Conservation (phyloP, 2,329 filamentous ascomycete genomes). For the Cordyceps tenuipes region DNA sequence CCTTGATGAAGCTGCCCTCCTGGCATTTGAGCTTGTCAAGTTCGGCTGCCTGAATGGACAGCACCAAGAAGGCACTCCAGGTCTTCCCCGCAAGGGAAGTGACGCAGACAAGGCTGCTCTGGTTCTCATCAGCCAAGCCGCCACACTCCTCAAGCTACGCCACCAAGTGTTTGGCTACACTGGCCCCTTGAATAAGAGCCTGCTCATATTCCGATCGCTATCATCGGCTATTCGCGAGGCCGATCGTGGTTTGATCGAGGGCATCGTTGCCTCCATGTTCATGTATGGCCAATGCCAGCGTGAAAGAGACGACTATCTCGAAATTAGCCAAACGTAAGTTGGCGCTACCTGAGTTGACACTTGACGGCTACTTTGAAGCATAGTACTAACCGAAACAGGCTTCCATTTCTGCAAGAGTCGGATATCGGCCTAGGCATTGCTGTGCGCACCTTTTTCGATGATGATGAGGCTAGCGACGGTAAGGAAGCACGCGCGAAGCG, state of each 20-base stretch:
- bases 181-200: slow-evolving; percentile 81
- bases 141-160: slow-evolving; percentile 71
- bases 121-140: slow-evolving; percentile 77
- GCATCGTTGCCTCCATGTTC: slow-evolving; percentile 71
- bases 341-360: neutral
- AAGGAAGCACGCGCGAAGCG: slow-evolving; percentile 36
- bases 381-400: slow-evolving; percentile 27
- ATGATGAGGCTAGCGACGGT: slow-evolving; percentile 53
- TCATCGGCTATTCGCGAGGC: slow-evolving; percentile 70
- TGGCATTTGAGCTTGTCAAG: slow-evolving; percentile 78
- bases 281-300: slow-evolving; percentile 71
- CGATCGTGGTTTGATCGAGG: slow-evolving; percentile 77
- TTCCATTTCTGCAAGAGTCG: slow-evolving; percentile 62
- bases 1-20: slow-evolving; percentile 68
- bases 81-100: slow-evolving; percentile 45
- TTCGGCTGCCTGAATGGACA: slow-evolving; percentile 69
- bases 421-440: slow-evolving; percentile 72
- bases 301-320: slow-evolving; percentile 55
- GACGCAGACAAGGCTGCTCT: slow-evolving; percentile 72
- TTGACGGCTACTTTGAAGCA: slow-evolving; percentile 11
- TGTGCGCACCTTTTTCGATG: slow-evolving; percentile 70
- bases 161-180: slow-evolving; percentile 88
- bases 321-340: slow-evolving; percentile 63
- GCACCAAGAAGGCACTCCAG: slow-evolving; percentile 48
- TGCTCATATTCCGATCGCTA: slow-evolving; percentile 79